These are phyloP conservation scores for Calonectria pauciramosa DNA, from an alignment of 2,329 filamentous ascomycete species.

Conservation along the genomic window DNA sequence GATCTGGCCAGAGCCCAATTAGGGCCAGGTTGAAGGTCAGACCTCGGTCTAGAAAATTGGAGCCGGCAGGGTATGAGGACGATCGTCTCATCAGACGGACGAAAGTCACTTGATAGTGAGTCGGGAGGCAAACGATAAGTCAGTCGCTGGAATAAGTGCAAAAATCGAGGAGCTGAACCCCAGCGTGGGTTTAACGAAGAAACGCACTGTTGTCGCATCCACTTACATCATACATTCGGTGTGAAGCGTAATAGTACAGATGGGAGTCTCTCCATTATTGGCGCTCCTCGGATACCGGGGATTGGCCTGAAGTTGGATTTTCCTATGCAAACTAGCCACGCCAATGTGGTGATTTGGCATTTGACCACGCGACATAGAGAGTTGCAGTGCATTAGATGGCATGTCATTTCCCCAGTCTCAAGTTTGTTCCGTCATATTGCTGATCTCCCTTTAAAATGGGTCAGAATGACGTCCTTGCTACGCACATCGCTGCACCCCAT, in stretches of 20 bases:
- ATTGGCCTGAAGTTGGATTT: neutral
- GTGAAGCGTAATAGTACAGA: neutral
- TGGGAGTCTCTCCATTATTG: neutral
- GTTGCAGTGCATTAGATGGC: neutral
- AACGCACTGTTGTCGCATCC: neutral
- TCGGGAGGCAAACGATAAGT: neutral
- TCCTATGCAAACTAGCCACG: neutral
- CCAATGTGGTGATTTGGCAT: neutral
- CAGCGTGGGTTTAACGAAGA: neutral
- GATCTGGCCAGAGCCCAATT: neutral
- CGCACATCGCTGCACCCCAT: neutral
- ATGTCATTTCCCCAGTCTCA: neutral
- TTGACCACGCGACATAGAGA: neutral
- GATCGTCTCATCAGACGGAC: neutral
- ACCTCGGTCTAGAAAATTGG: neutral
- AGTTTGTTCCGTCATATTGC: neutral
- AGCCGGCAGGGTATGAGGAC: neutral
- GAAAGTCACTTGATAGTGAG: neutral
- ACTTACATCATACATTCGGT: neutral
- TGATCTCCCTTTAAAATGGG: neutral
- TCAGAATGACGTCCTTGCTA: neutral
- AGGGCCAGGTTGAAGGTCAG: neutral
- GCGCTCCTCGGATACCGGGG: neutral
- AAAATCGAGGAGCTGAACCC: neutral
- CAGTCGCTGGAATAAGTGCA: neutral